Evolutionary conservation across 106 monocot genomes (phyloP).

Genomic region (Acorus gramineus): DNA sequence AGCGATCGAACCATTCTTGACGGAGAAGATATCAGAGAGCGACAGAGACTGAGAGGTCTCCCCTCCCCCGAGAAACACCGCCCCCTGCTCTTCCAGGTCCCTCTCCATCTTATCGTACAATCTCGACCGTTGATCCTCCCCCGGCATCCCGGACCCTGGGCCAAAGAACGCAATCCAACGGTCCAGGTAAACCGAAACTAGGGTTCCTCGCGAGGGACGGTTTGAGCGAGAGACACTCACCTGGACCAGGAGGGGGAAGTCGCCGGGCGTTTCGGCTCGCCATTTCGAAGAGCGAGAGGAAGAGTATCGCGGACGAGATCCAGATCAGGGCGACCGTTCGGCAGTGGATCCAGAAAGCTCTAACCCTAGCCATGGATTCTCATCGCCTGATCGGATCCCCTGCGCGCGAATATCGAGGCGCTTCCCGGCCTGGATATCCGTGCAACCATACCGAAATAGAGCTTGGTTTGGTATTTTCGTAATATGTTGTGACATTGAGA

Average conservation of each 20-base stretch:
- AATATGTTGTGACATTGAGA: no score
- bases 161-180: not conserved
- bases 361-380: slow-evolving; percentile 15
- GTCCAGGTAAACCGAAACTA: not conserved
- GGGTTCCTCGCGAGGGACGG: no score
- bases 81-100: slow-evolving; percentile 72
- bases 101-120: slow-evolving; percentile 73
- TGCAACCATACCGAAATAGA: not conserved
- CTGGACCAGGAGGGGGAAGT: not conserved
- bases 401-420: no score
- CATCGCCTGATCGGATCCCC: no score
- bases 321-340: slow-evolving; percentile 23
- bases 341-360: not conserved
- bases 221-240: no score
- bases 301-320: slow-evolving; percentile 20
- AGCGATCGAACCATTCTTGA: slow-evolving; percentile 37
- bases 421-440: not conserved
- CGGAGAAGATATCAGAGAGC: slow-evolving; percentile 62
- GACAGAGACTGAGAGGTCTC: slow-evolving; percentile 84
- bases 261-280: not conserved
- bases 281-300: slow-evolving; percentile 15
- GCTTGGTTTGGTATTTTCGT: no score
- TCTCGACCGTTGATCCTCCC: slow-evolving; percentile 31
- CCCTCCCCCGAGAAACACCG: slow-evolving; percentile 57
- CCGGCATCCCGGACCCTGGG: slow-evolving; percentile 10